Evolutionary conservation across 192 early-diverging fungal genomes (phyloP), one percentile per base, ranked within the genome.

Genomic region (Entomortierella chlamydospora): DNA sequence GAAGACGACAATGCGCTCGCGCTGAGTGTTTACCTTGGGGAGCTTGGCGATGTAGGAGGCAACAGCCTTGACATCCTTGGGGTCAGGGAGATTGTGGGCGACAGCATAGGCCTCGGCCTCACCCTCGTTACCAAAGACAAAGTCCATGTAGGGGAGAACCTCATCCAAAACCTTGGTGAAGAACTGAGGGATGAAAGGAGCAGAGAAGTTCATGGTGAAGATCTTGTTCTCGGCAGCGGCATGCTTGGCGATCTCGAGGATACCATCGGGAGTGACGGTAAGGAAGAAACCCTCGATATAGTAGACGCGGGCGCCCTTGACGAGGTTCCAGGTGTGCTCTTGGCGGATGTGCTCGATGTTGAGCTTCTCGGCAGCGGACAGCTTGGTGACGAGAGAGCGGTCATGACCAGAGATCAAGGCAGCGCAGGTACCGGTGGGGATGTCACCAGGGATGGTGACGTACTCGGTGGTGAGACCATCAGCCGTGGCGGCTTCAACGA

Each of bases 251-350:
- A 98, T 83, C 34, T 90, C 85, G 81, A 93, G 85, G 62, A 94
- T 94, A 50, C 96, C 93, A 26, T 90, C 90, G 42, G 90, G 91
- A 68, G 93, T 94, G 67, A 96, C 96, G 30, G 98, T 95, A 61
- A 97, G 81, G 91, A 97, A 97, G 90, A 93, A 99, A 30, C 95
- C 96, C 55, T 93, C 93, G 78, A 97, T 87, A 88, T 99, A 99
- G 87, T 87, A 97, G 89, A 89, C 92, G 74, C 94, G 87, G 56
- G 96, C 96, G 56, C 87, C 82, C 84, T 97, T 93, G 61, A 99
- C 94, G 31, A 92, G 81, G 62, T 82, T 74, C 98, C 96, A 97
- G 86, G 92, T 94, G 79, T 92, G 91, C 55, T 93, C 89, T 33
- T 73, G 66, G 59, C 87, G 57, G 45, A 93, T 73, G 51, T 82